Evolutionary conservation across 805 yeast species (phyloP).

Genomic region (Nadsonia fulvescens): DNA sequence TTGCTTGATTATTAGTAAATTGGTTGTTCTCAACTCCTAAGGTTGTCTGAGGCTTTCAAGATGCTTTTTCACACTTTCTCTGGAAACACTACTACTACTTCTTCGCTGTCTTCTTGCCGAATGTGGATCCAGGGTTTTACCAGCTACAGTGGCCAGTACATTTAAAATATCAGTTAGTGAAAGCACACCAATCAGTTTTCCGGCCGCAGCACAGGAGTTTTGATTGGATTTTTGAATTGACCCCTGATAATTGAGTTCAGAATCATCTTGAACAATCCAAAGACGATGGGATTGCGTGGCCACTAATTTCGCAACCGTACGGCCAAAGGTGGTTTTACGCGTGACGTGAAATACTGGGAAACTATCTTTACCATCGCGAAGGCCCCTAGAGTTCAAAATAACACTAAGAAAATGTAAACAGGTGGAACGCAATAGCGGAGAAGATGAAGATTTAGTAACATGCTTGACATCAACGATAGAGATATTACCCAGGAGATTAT

Average conservation of each 20-base stretch:
- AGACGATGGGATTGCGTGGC: constrained; percentile 84
- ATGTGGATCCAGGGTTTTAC: constrained; percentile 67
- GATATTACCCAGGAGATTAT: constrained; percentile 72
- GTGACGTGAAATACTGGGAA: constrained; percentile 93
- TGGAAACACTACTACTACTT: no score
- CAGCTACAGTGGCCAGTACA: constrained; percentile 57
- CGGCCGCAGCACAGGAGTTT: no score
- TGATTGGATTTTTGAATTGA: no score
- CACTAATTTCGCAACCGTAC: constrained; percentile 85
- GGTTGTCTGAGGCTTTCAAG: no score
- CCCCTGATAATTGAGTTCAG: no score
- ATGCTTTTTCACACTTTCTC: no score
- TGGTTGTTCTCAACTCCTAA: no score
- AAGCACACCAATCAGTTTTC: constrained; percentile 77
- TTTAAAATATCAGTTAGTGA: constrained; percentile 82
- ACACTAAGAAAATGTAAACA: constrained; percentile 80
- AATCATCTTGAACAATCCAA: constrained; percentile 21
- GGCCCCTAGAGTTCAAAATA: constrained; percentile 72
- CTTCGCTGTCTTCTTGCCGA: constrained; percentile 81
- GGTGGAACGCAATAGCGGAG: constrained; percentile 61
- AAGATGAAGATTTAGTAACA: constrained; percentile 73
- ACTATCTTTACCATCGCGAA: constrained; percentile 88
- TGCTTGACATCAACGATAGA: constrained; percentile 87
- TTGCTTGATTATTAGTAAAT: no score
- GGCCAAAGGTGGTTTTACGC: constrained; percentile 56